A percentile compares a stretch with the other conserved stretches of the same genome.
Conservation (phyloP, 257 asterid genomes). For the Przewalskia tangutica region DNA sequence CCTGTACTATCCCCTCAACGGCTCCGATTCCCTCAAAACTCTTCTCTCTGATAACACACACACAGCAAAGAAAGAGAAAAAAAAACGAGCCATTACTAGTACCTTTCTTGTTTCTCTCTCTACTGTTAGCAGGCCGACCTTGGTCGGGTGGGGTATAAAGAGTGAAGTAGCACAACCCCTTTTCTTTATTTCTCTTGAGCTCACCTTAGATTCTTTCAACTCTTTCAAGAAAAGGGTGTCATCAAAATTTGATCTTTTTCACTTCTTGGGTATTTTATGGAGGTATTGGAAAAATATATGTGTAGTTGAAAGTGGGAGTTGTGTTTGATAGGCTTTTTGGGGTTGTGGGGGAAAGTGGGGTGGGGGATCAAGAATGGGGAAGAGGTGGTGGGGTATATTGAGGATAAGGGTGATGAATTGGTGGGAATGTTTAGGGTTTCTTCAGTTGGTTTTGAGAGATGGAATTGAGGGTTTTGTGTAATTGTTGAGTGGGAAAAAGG, state of each 20-base stretch:
- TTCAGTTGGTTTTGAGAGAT: constrained; percentile 17
- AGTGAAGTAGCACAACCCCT: not conserved
- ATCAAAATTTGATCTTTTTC: constrained; percentile 2
- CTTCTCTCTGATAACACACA: too few relatives aligned
- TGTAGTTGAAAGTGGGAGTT: too few relatives aligned
- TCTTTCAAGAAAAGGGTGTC: not conserved
- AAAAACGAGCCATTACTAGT: not conserved
- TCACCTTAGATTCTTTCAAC: not conserved
- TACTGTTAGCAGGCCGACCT: constrained; percentile 77
- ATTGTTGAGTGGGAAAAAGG: not conserved
- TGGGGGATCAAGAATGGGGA: not conserved
- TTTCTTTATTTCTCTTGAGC: not conserved
- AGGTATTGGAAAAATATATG: constrained; percentile 14
- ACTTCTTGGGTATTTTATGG: constrained; percentile 12
- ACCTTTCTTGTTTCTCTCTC: constrained; percentile 15
- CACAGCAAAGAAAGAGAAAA: not conserved
- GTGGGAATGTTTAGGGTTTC: constrained; percentile 17
- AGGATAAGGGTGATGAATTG: constrained; percentile 9
- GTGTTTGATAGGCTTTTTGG: too few relatives aligned
- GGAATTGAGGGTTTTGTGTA: constrained; percentile 7
- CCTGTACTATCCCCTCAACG: constrained; percentile 46
- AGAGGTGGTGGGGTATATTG: constrained; percentile 10
- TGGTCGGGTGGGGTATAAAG: constrained; percentile 38
- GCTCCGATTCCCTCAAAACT: not conserved
- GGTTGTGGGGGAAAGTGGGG: too few relatives aligned